Evolutionary conservation across 2,329 filamentous ascomycete species (phyloP).

Genomic region (Fusarium palustre): DNA sequence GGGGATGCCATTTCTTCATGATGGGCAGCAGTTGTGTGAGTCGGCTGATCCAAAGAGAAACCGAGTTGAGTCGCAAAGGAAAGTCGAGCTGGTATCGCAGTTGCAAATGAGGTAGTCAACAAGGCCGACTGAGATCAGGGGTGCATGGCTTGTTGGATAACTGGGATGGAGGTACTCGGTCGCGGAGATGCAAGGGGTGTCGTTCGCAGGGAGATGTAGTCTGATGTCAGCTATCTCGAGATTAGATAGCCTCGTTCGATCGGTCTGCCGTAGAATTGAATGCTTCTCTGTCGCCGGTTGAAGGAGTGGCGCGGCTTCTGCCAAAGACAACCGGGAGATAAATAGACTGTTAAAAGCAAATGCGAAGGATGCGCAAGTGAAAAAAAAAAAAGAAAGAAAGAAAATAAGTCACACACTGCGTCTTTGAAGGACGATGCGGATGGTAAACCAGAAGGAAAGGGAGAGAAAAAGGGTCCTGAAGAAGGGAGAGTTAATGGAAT

Average conservation of each 20-base stretch:
- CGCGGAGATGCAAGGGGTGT: constrained; percentile 25
- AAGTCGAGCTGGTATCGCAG: constrained; percentile 19
- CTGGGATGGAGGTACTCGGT: constrained; percentile 13
- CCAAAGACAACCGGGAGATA: constrained; percentile 51
- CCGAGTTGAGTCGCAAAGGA: constrained; percentile 10
- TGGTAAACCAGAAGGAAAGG: constrained; percentile 23
- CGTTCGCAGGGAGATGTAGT: constrained; percentile 24
- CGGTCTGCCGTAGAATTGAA: constrained; percentile 15
- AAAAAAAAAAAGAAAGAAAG: not conserved
- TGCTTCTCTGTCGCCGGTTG: constrained; percentile 17
- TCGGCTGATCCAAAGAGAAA: constrained; percentile 7
- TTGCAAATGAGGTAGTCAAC: constrained; percentile 7
- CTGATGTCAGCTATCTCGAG: not conserved
- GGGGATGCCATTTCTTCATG: constrained; percentile 52
- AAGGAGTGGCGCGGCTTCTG: constrained; percentile 53
- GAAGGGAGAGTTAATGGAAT: constrained; percentile 36
- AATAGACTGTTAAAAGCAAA: constrained; percentile 8
- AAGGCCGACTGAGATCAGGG: constrained; percentile 28
- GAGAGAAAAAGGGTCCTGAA: constrained; percentile 22
- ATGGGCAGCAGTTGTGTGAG: constrained; percentile 16
- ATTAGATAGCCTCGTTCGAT: constrained; percentile 10
- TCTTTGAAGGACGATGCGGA: constrained; percentile 28
- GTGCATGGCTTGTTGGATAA: constrained; percentile 33
- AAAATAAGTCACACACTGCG: constrained; percentile 22
- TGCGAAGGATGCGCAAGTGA: constrained; percentile 11